These are phyloP conservation scores for Fraxinus greggii DNA, from an alignment of 305 asterid genomes.

Conservation along the genomic window DNA sequence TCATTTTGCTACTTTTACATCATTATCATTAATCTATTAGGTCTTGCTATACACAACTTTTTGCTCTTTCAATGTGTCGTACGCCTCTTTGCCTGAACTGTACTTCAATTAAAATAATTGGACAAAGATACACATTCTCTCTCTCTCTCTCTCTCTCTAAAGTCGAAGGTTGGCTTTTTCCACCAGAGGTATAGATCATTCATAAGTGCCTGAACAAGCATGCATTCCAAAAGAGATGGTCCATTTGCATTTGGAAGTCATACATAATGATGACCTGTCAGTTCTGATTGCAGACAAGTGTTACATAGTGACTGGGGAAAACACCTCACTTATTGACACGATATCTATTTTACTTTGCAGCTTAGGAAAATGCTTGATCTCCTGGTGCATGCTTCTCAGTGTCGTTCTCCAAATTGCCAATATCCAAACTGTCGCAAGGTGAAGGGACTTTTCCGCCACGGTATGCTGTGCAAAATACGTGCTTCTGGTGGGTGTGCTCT, in stretches of 20 bases:
- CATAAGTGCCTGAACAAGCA: slow-evolving; percentile 5
- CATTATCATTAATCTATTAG: background rate
- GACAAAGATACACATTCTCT: background rate
- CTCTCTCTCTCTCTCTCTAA: too few species aligned
- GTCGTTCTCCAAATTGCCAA: slow-evolving; percentile 72
- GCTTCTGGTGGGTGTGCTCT: slow-evolving; percentile 86
- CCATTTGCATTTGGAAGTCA: background rate
- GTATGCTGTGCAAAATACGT: slow-evolving; percentile 77
- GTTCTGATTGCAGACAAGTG: background rate
- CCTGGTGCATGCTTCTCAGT: slow-evolving; percentile 92
- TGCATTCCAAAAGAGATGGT: slow-evolving; percentile 6
- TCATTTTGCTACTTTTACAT: background rate
- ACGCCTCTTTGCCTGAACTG: background rate
- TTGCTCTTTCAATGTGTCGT: background rate
- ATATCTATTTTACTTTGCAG: slow-evolving; percentile 49
- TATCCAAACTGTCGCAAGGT: slow-evolving; percentile 95
- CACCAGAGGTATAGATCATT: background rate
- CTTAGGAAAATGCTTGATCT: slow-evolving; percentile 96
- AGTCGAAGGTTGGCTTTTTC: background rate
- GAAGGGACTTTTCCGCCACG: slow-evolving; percentile 98
- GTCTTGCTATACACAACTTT: background rate
- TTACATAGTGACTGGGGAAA: background rate
- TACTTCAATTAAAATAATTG: background rate
- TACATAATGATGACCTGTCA: background rate
- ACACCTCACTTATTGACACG: background rate